Evolutionary conservation across 2,329 filamentous ascomycete species (phyloP).

Genomic region (Fusarium setosum): DNA sequence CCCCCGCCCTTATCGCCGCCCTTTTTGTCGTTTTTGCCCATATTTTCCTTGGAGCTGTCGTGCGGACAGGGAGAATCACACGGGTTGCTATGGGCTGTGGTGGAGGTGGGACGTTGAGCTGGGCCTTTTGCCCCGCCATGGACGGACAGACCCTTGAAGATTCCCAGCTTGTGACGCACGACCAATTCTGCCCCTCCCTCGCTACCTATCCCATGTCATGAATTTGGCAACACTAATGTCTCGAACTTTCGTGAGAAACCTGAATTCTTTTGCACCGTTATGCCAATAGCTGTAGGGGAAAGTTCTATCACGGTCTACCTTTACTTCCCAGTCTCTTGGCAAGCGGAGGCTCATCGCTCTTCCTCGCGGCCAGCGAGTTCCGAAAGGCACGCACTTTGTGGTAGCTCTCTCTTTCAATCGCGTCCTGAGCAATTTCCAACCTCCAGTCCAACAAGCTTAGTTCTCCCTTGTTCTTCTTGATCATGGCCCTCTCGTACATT

Average conservation of each 20-base stretch:
- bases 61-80: constrained; percentile 13
- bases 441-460: constrained; percentile 56
- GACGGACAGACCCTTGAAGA: constrained; percentile 31
- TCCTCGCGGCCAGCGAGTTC: constrained; percentile 35
- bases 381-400: constrained; percentile 42
- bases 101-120: constrained; percentile 22
- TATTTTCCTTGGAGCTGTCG: constrained; percentile 31
- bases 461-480: constrained; percentile 53
- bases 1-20: constrained; percentile 51
- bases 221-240: background rate
- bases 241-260: background rate
- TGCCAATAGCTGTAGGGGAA: too few relatives aligned
- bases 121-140: constrained; percentile 24
- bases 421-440: constrained; percentile 46
- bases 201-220: background rate
- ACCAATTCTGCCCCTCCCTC: background rate
- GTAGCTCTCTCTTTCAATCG: constrained; percentile 43
- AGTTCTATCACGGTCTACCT: background rate
- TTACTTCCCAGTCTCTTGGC: background rate
- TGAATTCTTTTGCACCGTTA: constrained; percentile 9
- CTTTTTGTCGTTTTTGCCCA: constrained; percentile 57
- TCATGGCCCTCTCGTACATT: constrained; percentile 56
- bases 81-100: constrained; percentile 2
- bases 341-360: constrained; percentile 7
- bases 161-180: constrained; percentile 3